Conservation (phyloP, 371 early-diverging fungal genomes). For the Mortierella sp. region DNA sequence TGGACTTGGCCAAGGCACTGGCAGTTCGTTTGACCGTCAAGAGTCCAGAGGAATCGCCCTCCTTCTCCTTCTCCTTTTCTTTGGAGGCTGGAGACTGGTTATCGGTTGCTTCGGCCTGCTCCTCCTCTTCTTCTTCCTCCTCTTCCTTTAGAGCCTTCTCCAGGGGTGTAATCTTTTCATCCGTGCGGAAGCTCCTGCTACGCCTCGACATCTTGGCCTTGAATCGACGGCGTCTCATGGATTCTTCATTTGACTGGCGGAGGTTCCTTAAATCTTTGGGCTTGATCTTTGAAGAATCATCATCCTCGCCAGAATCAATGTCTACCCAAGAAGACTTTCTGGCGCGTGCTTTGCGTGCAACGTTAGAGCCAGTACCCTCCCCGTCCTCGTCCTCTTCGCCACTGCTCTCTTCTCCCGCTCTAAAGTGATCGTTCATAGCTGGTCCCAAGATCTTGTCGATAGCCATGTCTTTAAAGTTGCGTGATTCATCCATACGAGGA, state of each 20-base stretch:
- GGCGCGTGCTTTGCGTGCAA: too few relatives aligned
- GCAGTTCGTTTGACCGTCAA: conserved; percentile 39
- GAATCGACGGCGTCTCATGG: not conserved
- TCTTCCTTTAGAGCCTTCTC: conserved; percentile 12
- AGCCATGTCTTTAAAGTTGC: conserved; percentile 60
- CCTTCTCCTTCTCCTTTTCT: not conserved
- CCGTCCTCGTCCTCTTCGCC: conserved; percentile 44
- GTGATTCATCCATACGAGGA: conserved; percentile 45
- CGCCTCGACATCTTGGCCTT: not conserved
- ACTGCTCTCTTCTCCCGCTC: conserved; percentile 29
- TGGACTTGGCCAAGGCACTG: conserved; percentile 35
- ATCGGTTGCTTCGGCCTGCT: not conserved
- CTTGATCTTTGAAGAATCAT: conserved; percentile 9
- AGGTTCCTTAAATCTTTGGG: conserved; percentile 14
- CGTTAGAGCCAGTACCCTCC: too few relatives aligned
- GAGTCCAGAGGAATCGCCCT: too few relatives aligned
- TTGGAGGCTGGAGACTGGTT: too few relatives aligned
- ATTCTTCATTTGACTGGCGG: conserved; percentile 9
- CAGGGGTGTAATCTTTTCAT: conserved; percentile 8
- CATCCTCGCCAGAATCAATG: conserved; percentile 27
- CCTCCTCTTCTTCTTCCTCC: not conserved
- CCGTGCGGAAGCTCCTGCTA: conserved; percentile 16
- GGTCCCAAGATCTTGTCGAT: conserved; percentile 53
- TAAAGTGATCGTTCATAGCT: conserved; percentile 38
- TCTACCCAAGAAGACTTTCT: too few relatives aligned